A percentile compares a stretch with the other conserved stretches of the same genome.
Evolutionary conservation across 345 rosid species (phyloP).

Genomic region (Populus tremula): DNA sequence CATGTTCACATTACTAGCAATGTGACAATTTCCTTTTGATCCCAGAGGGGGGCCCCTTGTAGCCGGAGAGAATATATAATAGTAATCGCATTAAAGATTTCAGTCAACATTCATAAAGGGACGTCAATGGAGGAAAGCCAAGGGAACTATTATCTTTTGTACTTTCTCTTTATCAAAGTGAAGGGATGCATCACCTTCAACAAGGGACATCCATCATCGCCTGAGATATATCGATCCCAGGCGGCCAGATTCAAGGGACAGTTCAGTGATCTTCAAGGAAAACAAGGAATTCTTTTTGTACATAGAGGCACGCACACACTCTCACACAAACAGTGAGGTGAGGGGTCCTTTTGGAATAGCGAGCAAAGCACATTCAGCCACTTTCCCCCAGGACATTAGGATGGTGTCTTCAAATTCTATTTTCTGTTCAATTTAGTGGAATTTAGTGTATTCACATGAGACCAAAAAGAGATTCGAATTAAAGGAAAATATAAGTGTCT

Average conservation of each 20-base stretch:
- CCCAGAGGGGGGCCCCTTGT: not conserved
- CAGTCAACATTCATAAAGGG: not conserved
- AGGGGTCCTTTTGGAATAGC: not conserved
- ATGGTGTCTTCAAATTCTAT: not conserved
- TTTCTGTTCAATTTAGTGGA: not conserved
- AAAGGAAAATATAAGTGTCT: conserved; percentile 1
- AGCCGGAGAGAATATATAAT: not conserved
- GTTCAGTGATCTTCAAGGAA: not conserved
- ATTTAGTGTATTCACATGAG: not conserved
- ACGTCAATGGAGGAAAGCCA: conserved; percentile 13
- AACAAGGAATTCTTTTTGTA: not conserved
- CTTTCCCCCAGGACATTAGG: not conserved
- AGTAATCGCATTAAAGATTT: not conserved
- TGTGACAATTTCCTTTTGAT: not conserved
- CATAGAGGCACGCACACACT: not conserved
- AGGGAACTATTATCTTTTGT: not conserved
- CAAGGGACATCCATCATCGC: not conserved
- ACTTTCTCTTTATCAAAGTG: conserved; percentile 8
- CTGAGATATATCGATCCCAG: too few species aligned
- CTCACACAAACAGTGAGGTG: not conserved
- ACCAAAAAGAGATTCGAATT: not conserved
- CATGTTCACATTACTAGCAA: not conserved
- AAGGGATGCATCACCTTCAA: not conserved
- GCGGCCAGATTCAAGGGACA: too few species aligned
- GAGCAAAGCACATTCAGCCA: not conserved